Conservation (phyloP, 305 asterid species). For the Andrographis paniculata region DNA sequence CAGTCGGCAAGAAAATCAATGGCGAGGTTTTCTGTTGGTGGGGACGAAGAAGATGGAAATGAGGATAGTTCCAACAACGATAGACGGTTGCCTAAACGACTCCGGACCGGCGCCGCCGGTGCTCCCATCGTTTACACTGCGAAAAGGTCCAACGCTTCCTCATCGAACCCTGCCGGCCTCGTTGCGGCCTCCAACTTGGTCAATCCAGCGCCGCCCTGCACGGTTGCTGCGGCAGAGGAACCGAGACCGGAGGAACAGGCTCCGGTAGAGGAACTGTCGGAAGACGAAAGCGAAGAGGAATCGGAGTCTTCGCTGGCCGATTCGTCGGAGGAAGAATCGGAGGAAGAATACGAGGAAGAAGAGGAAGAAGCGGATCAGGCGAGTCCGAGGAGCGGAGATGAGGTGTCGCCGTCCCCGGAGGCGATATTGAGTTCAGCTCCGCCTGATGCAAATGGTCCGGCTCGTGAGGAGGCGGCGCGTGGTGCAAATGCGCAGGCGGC, state of each 20-base stretch:
- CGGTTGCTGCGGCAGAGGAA: background rate
- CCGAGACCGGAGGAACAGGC: background rate
- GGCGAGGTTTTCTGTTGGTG: background rate
- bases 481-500: background rate
- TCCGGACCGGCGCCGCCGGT: background rate
- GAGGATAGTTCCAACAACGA: background rate
- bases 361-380: conserved; percentile 2
- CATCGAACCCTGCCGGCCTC: background rate
- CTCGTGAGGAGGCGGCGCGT: background rate
- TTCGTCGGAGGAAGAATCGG: conserved; percentile 3
- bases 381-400: too few relatives aligned
- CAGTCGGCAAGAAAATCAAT: background rate
- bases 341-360: background rate
- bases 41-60: background rate
- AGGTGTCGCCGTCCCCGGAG: background rate
- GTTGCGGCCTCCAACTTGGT: background rate
- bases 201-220: background rate
- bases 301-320: background rate
- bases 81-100: background rate
- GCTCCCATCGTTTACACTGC: background rate
- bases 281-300: conserved; percentile 11
- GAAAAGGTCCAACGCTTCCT: background rate
- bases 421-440: background rate
- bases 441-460: background rate
- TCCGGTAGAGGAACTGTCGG: background rate